Percentiles rank a stretch among this genome's conserved stretches.
phyloP scores from a whole-genome alignment of 208 protist species.

The Wallacemonas sp. region DNA sequence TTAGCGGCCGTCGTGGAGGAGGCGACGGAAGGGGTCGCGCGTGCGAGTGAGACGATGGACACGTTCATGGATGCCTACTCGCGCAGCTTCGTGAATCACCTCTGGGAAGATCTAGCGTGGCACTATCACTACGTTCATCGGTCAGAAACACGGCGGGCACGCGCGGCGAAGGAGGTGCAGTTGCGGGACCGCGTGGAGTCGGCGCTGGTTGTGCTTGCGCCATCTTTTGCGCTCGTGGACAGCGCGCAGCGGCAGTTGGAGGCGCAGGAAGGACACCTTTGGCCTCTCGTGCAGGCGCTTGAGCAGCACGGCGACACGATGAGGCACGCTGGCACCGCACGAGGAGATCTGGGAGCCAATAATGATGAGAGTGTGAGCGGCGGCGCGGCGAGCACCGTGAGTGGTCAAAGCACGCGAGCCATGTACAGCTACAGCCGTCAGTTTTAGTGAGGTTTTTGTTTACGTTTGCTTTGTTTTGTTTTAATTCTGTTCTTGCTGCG shows the following conservation, averaged over 20 bases:
- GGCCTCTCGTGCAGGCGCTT: conserved; percentile 25
- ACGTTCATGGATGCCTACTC: conserved; percentile 20
- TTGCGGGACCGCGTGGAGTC: conserved; percentile 16
- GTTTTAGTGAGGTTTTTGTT: neutral
- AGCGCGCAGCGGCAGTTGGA: conserved; percentile 18
- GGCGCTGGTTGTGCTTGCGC: conserved; percentile 1
- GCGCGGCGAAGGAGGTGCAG: conserved; percentile 6
- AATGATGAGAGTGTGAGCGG: conserved; percentile 1
- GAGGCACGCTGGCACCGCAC: neutral
- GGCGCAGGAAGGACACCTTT: conserved; percentile 27
- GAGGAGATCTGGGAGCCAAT: too few species aligned
- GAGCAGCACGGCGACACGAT: conserved; percentile 2
- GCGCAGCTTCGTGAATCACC: conserved; percentile 23
- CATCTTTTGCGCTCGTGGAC: conserved; percentile 18
- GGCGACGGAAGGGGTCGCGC: neutral
- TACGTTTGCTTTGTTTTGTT: neutral
- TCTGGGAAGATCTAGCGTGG: conserved; percentile 43
- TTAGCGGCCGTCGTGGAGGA: conserved; percentile 16
- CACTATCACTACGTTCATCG: conserved; percentile 43
- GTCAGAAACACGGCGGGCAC: conserved; percentile 12
- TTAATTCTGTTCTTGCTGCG: too few species aligned
- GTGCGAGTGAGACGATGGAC: conserved; percentile 6
- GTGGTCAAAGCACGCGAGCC: neutral
- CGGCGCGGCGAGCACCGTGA: neutral
- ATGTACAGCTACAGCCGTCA: neutral